phyloP scores from a whole-genome alignment of 2,329 filamentous ascomycete species.

The Colletotrichum cordylinicola region DNA sequence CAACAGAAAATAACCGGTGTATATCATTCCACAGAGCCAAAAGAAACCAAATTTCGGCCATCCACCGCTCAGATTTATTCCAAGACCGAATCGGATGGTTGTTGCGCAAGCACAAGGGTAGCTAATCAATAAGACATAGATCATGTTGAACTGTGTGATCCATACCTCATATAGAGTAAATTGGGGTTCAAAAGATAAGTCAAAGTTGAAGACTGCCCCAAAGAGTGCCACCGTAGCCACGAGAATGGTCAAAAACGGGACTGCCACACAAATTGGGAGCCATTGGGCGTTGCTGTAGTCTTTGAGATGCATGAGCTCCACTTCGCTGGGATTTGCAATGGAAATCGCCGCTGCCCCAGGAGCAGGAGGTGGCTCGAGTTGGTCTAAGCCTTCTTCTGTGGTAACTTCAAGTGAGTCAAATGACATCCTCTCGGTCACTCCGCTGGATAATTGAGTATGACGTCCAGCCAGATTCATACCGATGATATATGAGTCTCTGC shows the following conservation, averaged over 20 bases:
- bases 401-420: neutral
- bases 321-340: neutral
- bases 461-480: neutral
- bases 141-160: neutral
- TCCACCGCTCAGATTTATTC: neutral
- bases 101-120: neutral
- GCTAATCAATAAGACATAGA: neutral
- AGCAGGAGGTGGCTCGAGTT: neutral
- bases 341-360: neutral
- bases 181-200: neutral
- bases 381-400: neutral
- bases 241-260: neutral
- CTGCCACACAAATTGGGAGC: neutral
- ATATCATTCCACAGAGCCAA: neutral
- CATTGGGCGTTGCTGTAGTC: neutral
- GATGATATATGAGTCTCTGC: neutral
- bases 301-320: neutral
- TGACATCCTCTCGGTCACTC: neutral
- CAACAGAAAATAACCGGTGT: neutral
- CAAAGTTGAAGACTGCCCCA: neutral
- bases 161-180: neutral
- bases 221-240: neutral
- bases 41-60: neutral
- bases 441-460: neutral
- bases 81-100: neutral